phyloP scores from a whole-genome alignment of 129 eudicot species.

The Apium graveolens region DNA sequence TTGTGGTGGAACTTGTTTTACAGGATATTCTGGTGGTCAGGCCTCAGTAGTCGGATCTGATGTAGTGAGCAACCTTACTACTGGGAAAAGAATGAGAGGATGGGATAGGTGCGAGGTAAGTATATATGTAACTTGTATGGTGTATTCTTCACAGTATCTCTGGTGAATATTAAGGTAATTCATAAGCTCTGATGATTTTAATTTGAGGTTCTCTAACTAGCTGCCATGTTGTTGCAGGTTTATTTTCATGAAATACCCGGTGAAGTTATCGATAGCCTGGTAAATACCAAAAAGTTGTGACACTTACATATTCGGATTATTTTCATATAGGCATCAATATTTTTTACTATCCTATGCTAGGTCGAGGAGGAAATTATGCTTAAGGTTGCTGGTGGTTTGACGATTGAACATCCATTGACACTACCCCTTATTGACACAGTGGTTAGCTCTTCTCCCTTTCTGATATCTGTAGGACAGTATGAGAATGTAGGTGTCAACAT shows the following conservation, averaged over 20 bases:
- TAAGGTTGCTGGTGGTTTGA: slow-evolving; percentile 89
- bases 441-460: slow-evolving; percentile 45
- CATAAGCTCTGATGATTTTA: neutral
- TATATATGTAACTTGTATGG: neutral
- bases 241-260: slow-evolving; percentile 87
- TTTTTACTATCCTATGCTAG: slow-evolving; percentile 24
- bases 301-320: neutral
- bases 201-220: neutral
- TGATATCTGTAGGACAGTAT: neutral
- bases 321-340: slow-evolving; percentile 8
- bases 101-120: slow-evolving; percentile 86
- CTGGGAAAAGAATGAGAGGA: slow-evolving; percentile 62
- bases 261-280: slow-evolving; percentile 70
- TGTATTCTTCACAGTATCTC: neutral
- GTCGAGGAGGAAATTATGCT: slow-evolving; percentile 70
- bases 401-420: slow-evolving; percentile 87
- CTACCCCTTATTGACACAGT: slow-evolving; percentile 73
- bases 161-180: neutral
- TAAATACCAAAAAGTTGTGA: slow-evolving; percentile 23
- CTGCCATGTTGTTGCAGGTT: slow-evolving; percentile 54
- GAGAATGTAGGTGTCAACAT: neutral
- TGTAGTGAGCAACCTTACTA: slow-evolving; percentile 63
- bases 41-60: slow-evolving; percentile 87
- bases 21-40: slow-evolving; percentile 85
- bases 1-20: neutral